These are phyloP conservation scores for Verruconis gallopava DNA, from an alignment of 2,329 filamentous ascomycete genomes.

Conservation along the genomic window DNA sequence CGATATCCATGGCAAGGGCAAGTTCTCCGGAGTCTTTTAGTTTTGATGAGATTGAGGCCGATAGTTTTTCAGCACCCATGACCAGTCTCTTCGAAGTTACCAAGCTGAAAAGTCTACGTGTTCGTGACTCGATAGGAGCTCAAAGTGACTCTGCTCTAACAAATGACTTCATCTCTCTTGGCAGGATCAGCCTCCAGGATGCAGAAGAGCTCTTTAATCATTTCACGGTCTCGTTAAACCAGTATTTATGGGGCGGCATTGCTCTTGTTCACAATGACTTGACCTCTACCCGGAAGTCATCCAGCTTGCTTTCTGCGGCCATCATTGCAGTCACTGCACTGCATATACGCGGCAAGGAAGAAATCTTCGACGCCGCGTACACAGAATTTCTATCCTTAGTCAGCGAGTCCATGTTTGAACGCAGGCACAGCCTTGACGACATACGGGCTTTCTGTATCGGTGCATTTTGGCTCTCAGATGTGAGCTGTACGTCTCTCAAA, in stretches of 20 bases:
- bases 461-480: conserved; percentile 26
- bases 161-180: conserved; percentile 39
- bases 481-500: conserved; percentile 14
- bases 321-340: conserved; percentile 11
- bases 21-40: conserved; percentile 31
- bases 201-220: conserved; percentile 39
- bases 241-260: conserved; percentile 39
- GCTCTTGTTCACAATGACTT: conserved; percentile 38
- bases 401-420: conserved; percentile 10
- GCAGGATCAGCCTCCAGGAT: conserved; percentile 33
- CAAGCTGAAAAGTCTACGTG: conserved; percentile 30
- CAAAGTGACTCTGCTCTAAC: conserved; percentile 19
- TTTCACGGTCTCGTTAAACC: conserved; percentile 38
- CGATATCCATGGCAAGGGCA: conserved; percentile 33
- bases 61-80: conserved; percentile 36
- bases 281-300: conserved; percentile 21
- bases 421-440: conserved; percentile 17
- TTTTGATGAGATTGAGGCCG: conserved; percentile 13
- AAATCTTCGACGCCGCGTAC: conserved; percentile 10
- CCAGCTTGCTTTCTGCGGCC: conserved; percentile 8
- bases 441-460: conserved; percentile 24
- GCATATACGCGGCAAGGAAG: conserved; percentile 11
- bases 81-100: conserved; percentile 42
- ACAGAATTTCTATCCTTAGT: conserved; percentile 10
- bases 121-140: conserved; percentile 20